Conservation (phyloP, 2,329 filamentous ascomycete genomes). For the Plectosphaerella plurivora region DNA sequence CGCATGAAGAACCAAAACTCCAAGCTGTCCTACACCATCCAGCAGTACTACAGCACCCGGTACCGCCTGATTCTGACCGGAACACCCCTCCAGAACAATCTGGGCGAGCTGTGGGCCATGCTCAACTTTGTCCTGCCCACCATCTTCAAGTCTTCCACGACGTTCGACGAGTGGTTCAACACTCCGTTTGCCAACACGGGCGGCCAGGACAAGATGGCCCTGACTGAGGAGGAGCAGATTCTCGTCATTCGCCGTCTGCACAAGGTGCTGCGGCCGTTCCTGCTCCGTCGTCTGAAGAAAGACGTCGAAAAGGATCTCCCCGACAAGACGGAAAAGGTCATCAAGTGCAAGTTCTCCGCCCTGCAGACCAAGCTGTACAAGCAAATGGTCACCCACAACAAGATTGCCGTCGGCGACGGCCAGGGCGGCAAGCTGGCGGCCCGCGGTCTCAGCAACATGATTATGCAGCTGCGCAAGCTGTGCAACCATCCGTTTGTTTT, state of each 20-base stretch:
- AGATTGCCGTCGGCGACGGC: slow-evolving; percentile 87
- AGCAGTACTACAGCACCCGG: slow-evolving; percentile 89
- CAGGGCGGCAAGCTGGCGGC: slow-evolving; percentile 93
- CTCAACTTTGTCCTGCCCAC: slow-evolving; percentile 97
- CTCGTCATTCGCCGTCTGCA: slow-evolving; percentile 97
- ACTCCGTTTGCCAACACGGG: slow-evolving; percentile 98
- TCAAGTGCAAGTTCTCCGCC: slow-evolving; percentile 98
- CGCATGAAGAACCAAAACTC: slow-evolving; percentile 99
- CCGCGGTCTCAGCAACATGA: slow-evolving; percentile 97
- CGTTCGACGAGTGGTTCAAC: slow-evolving; percentile 99
- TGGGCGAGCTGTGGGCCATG: slow-evolving; percentile 93
- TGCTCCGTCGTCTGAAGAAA: slow-evolving; percentile 97
- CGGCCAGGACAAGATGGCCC: slow-evolving; percentile 96
- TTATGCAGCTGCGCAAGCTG: slow-evolving; percentile 97
- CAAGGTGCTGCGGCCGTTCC: slow-evolving; percentile 94
- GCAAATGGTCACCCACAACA: slow-evolving; percentile 95
- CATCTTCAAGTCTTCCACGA: slow-evolving; percentile 98
- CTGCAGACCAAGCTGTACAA: slow-evolving; percentile 93
- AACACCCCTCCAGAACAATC: slow-evolving; percentile 95
- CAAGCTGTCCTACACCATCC: slow-evolving; percentile 91
- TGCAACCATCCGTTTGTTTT: slow-evolving; percentile 99
- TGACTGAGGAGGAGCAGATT: slow-evolving; percentile 98
- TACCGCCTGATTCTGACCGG: slow-evolving; percentile 96
- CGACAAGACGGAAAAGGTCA: slow-evolving; percentile 98
- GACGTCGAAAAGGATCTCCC: slow-evolving; percentile 98